Conservation (phyloP, 768 basidiomycete species). For the Boletus vermiculosoides region DNA sequence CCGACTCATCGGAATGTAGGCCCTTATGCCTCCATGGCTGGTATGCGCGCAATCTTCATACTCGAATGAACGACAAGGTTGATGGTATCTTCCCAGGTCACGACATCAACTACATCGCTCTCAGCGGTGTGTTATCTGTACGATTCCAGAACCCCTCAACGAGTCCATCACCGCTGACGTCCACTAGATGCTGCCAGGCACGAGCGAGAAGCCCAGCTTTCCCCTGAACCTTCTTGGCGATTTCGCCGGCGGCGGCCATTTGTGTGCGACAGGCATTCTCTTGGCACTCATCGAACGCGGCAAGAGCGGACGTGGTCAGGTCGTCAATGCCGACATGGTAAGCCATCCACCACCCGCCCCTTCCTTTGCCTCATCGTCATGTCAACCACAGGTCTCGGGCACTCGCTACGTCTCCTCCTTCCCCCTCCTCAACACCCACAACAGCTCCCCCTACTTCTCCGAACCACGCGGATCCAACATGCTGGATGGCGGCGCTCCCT, state of each 20-base stretch:
- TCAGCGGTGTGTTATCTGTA: slow-evolving; percentile 73
- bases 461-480: slow-evolving; percentile 53
- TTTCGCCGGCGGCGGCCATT: slow-evolving; percentile 78
- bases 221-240: slow-evolving; percentile 79
- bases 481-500: slow-evolving; percentile 78
- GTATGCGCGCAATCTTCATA: slow-evolving; percentile 35
- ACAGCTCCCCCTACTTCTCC: slow-evolving; percentile 37
- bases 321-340: slow-evolving; percentile 79
- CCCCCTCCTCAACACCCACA: slow-evolving; percentile 51
- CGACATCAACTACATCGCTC: slow-evolving; percentile 81
- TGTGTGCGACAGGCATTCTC: slow-evolving; percentile 70
- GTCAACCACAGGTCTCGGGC: slow-evolving; percentile 63
- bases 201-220: slow-evolving; percentile 58
- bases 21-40: slow-evolving; percentile 73
- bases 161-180: not conserved
- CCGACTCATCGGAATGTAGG: slow-evolving; percentile 42
- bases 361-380: not conserved
- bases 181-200: slow-evolving; percentile 65
- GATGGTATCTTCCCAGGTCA: slow-evolving; percentile 50
- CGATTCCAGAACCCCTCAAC: slow-evolving; percentile 3
- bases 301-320: slow-evolving; percentile 65
- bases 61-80: not conserved
- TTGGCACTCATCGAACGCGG: slow-evolving; percentile 70
- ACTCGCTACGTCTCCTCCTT: slow-evolving; percentile 75
- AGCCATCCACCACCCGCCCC: not conserved